Base-by-base conservation (phyloP, 495 filamentous ascomycete species). In the Penicillium pancosmium region DNA sequence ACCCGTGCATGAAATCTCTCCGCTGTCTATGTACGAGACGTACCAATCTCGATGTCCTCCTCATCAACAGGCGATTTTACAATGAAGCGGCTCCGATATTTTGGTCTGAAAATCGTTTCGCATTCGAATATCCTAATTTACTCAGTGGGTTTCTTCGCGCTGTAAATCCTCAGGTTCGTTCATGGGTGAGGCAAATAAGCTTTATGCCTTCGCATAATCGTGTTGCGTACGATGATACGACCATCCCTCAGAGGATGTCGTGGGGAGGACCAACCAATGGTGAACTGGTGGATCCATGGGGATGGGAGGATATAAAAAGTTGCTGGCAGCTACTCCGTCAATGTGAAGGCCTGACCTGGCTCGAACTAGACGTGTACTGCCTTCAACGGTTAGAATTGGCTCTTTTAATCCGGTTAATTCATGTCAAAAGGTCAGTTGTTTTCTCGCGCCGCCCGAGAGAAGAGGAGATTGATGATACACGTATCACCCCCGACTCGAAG, bases 21-120 rank as follows among this genome's bases (percentile, higher is more conserved):
- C 54, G 54, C 19, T 73, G 70, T 50, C 59, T 71, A 0, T 69
- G 66, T 40, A 58, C 61, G 7, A 48, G 67, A n/a, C 54, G 58
- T 1, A 16, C 52, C 13, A 56, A 62, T 12, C 58, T 73, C 2
- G 54, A 48, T 7, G 31, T 66, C 1, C 51, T 75, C 21, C 53
- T 71, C 7, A 52, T 59, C 38, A 74, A 63, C n/a, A 55, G 54
- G 35, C 44, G 53, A 7, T 50, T 68, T 10, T 65, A 71, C 43
- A 51, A 60, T 1, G 69, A 75, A 35, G 66, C 68, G 4, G 58
- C 56, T 11, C 51, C 44, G n/a, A 47, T 74, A 12, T 66, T 75
- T 40, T 74, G 72, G 57, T 55, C 50, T 2, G 65, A 65, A 27
- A 71, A 70, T 48, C 61, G 55, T 6, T 72, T 75, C 43, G 60